Base-by-base conservation (phyloP, 441 rosid genomes). In the Breynia disticha region DNA sequence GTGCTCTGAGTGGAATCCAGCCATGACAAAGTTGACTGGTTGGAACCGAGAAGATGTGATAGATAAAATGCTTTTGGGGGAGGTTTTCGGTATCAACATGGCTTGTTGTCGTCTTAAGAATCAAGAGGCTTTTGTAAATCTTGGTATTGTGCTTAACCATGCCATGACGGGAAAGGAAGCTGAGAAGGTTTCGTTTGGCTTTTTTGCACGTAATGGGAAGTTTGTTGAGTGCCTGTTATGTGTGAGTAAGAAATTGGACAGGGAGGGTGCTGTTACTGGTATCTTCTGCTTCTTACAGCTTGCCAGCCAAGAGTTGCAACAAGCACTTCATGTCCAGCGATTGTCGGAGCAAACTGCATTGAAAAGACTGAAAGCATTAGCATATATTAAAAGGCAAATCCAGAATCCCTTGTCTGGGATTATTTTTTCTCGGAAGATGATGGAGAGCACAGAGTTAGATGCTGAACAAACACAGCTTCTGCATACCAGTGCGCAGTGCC, bases 1-100 rank as follows among this genome's bases (percentile, higher is more conserved):
- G 96, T 90, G 97, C 71, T 84, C 93, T 0, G 96, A 90, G 76
- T 90, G 97, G 97, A 90, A 90, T 70, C 79, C 81, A 9, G 87
- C 95, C 7, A 90, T 90, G 95, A 68, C 69, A 45, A 84, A 79
- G 61, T 53, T 90, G 69, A 87, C 84, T 5, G 97, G 95, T 50
- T 79, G 89, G 82, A 81, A 76, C 48, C 79, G 97, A 47, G 95
- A 87, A 59, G 89, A 87, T 65, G 89, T 90, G 20, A 52, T 90
- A 2, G 86, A 84, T 48, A 90, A 84, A 64, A 83, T 90, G 90
- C 86, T 90, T n/a, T 54, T 90, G 54, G 95, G 88, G 21, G 95
- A 87, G 76, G 86, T 90, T 57, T 90, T 90, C 47, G 97, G 97
- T 47, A 67, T 71, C 24, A 84, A 79, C 22, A 74, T 47, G 57